phyloP scores from a whole-genome alignment of 2,329 filamentous ascomycete species.

The Rhynchosporium agropyri region DNA sequence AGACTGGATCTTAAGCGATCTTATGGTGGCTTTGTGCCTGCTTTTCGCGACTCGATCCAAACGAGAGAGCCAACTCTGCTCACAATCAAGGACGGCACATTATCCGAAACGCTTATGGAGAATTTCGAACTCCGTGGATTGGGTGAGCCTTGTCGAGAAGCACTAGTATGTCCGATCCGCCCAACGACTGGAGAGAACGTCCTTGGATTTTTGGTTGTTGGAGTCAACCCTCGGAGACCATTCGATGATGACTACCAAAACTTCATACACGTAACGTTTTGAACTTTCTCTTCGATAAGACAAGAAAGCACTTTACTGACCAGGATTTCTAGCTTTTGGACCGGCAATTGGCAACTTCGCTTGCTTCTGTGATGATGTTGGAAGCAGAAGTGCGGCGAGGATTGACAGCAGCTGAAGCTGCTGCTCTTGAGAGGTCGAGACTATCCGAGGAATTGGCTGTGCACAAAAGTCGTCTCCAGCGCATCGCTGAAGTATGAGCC shows the following conservation, averaged over 20 bases:
- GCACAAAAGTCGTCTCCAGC: slow-evolving; percentile 40
- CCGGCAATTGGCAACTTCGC: slow-evolving; percentile 72
- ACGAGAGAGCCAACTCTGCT: slow-evolving; percentile 68
- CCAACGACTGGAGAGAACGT: slow-evolving; percentile 65
- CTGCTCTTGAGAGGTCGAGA: slow-evolving; percentile 60
- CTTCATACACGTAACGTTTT: slow-evolving; percentile 50
- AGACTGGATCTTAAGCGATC: slow-evolving; percentile 70
- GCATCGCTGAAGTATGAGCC: slow-evolving; percentile 78
- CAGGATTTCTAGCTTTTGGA: slow-evolving; percentile 46
- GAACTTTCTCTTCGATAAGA: neutral
- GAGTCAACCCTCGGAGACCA: slow-evolving; percentile 69
- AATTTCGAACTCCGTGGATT: slow-evolving; percentile 73
- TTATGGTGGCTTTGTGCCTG: slow-evolving; percentile 72
- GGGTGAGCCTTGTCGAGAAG: slow-evolving; percentile 67
- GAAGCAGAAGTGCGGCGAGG: slow-evolving; percentile 79
- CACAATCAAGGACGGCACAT: slow-evolving; percentile 62
- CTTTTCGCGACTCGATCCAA: slow-evolving; percentile 74
- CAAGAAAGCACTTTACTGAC: slow-evolving; percentile 61
- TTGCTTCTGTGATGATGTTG: slow-evolving; percentile 79
- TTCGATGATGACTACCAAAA: slow-evolving; percentile 75
- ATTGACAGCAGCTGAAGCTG: slow-evolving; percentile 70
- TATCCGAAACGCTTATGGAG: slow-evolving; percentile 64
- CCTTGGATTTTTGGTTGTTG: slow-evolving; percentile 69
- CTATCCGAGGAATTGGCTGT: slow-evolving; percentile 37
- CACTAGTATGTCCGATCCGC: slow-evolving; percentile 72